Base-by-base conservation (phyloP, 2,329 filamentous ascomycete genomes). In the Penicillium sp. region DNA sequence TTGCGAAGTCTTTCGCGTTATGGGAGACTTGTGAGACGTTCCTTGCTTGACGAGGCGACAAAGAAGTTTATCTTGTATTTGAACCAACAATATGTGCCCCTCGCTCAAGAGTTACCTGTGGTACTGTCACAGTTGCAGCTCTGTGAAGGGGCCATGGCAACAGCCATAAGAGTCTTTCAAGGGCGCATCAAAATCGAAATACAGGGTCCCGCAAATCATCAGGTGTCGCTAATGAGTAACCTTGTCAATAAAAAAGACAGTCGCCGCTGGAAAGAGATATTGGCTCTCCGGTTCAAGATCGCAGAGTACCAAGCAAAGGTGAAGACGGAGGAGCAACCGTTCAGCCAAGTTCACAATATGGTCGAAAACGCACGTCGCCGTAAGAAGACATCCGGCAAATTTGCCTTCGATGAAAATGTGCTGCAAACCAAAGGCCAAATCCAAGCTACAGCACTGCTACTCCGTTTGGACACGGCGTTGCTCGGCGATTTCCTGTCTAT, bases 11-110 rank as follows among this genome's bases (percentile, higher is more conserved):
- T 89, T 50, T 72, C 81, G 2, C 78, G 87, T 4, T 90, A 90
- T 63, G 83, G 84, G 14, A 80, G 86, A 10, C 81, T 89, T 3
- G 78, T 88, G 26, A 80, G 84, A 35, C 79, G 82, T 3, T 84
- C 82, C 0, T 73, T 85, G 7, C 76, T 90, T 0, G 85, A 90
- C 52, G 83, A 88, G 66, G 78, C 82, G 0, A 85, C 84, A 0
- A 88, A 87, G 71, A 87, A 84, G 59, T 87, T 90, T 66, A 80
- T 87, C 16, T 64, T 79, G 4, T 84, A 79, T 75, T 78, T 82
- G 0, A 81, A 82, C 8, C 64, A 59, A 6, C 64, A 74, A 11
- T 81, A 78, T 57, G 60, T 76, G 0, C 65, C 74, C 2, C 72
- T 86, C 6, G 74, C 74, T 1, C 58, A 73, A 1, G 57, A 62